Percentiles rank a stretch among this genome's conserved stretches.
These are phyloP conservation scores for Pseudohalonectria lignicola DNA, from an alignment of 2,329 filamentous ascomycete genomes.

Conservation along the genomic window DNA sequence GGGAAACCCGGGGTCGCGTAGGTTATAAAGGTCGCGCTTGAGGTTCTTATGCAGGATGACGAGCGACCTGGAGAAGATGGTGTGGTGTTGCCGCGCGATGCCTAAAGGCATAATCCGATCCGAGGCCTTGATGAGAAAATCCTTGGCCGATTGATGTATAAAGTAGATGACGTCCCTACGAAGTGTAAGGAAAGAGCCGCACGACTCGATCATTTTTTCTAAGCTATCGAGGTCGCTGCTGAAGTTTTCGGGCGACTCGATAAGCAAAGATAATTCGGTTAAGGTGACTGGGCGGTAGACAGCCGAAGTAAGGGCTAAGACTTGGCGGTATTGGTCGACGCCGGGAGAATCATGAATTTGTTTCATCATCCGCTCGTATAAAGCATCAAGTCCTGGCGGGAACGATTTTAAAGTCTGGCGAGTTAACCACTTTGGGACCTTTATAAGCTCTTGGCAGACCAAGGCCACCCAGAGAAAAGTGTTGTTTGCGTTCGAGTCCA, in stretches of 20 bases:
- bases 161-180: slow-evolving; percentile 18
- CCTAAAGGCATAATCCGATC: slow-evolving; percentile 17
- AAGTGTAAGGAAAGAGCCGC: slow-evolving; percentile 28
- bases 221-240: slow-evolving; percentile 8
- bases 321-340: slow-evolving; percentile 15
- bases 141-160: too few relatives aligned
- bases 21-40: slow-evolving; percentile 21
- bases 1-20: slow-evolving; percentile 11
- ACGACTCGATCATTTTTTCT: slow-evolving; percentile 18
- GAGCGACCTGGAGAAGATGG: slow-evolving; percentile 22
- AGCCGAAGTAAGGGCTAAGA: slow-evolving; percentile 19
- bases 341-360: slow-evolving; percentile 18
- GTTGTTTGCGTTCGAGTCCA: slow-evolving; percentile 18
- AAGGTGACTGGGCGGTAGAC: slow-evolving; percentile 24
- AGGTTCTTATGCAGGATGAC: slow-evolving; percentile 17
- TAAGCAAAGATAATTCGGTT: slow-evolving; percentile 17
- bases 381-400: slow-evolving; percentile 19
- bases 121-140: slow-evolving; percentile 12
- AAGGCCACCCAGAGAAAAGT: slow-evolving; percentile 34
- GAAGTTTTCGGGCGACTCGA: slow-evolving; percentile 5
- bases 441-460: slow-evolving; percentile 20
- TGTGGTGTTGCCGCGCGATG: slow-evolving; percentile 12
- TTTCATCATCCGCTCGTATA: slow-evolving; percentile 27
- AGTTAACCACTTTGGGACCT: slow-evolving; percentile 4
- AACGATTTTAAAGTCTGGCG: slow-evolving; percentile 11